Percentiles rank a stretch among this genome's conserved stretches.
phyloP scores from a whole-genome alignment of 164 flowering plant species.

The Vitis cinerea region DNA sequence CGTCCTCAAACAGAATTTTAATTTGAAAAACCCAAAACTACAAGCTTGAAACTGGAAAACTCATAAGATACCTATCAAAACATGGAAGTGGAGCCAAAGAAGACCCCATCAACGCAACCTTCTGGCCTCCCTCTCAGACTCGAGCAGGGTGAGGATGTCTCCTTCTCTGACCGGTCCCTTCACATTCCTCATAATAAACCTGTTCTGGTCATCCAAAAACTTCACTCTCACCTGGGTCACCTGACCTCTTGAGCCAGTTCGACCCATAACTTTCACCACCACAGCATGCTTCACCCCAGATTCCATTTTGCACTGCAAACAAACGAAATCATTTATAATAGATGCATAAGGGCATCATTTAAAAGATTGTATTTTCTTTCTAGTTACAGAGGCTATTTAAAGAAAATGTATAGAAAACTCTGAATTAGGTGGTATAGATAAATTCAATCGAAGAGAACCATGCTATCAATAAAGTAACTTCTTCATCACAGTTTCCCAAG shows the following conservation, averaged over 20 bases:
- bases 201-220: constrained; percentile 32
- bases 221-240: constrained; percentile 36
- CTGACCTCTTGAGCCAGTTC: constrained; percentile 34
- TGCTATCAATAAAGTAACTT: too few relatives aligned
- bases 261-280: constrained; percentile 33
- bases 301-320: constrained; percentile 23
- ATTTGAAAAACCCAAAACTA: too few relatives aligned
- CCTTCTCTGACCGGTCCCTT: constrained; percentile 39
- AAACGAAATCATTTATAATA: not conserved
- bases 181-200: constrained; percentile 36
- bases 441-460: too few relatives aligned
- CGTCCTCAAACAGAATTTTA: too few relatives aligned
- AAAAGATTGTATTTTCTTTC: too few relatives aligned
- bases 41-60: too few relatives aligned
- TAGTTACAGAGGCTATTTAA: too few relatives aligned
- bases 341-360: not conserved
- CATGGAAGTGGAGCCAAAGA: too few relatives aligned
- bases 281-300: constrained; percentile 28
- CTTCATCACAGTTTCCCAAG: too few relatives aligned
- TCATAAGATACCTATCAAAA: too few relatives aligned
- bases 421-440: too few relatives aligned
- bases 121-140: constrained; percentile 38
- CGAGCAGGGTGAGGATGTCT: constrained; percentile 32
- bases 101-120: constrained; percentile 24
- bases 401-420: too few relatives aligned